Evolutionary conservation across 139 green algal genomes (phyloP), one percentile per base, ranked within the genome.

Genomic region (Pseudopediastrum boryanum): DNA sequence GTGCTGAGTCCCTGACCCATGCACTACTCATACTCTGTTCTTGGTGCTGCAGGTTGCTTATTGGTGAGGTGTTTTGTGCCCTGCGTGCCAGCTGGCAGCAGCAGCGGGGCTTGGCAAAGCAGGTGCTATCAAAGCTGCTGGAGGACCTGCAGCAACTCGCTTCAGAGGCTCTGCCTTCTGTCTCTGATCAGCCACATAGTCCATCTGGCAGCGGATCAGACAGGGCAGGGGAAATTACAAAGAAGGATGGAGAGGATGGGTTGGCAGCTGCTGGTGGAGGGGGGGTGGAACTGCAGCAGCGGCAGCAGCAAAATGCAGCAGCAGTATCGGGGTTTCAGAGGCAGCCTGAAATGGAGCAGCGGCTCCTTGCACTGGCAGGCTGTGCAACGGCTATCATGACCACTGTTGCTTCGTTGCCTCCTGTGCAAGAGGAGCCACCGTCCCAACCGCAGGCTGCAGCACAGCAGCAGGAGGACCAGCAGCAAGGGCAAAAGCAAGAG

Each of bases 101-200:
- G 19, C 35, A 73, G 62, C 61, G 44, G 41, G 33, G 54, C 23
- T 33, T 72, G 35, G 43, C 39, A 3, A 6, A n/a, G 23, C 35
- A 66, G 23, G 74, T 81, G 31, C 38, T 33, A 33, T 41, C 36
- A 25, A 71, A 72, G 74, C 62, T 81, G 46, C 48, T 81, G 33
- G 29, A 62, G 33, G 74, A 81, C 36, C 62, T 81, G 39, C 46
- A 42, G 46, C 59, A 81, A 35, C 61, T 74, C 8, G 54, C 10
- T 25, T 27, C 54, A n/a, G n/a, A n/a, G n/a, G n/a, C n/a, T n/a
- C n/a, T n/a, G n/a, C n/a, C n/a, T n/a, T n/a, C n/a, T n/a, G n/a
- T n/a, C n/a, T n/a, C n/a, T n/a, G n/a, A n/a, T n/a, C n/a, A n/a
- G n/a, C n/a, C n/a, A n/a, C n/a, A n/a, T n/a, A n/a, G n/a, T n/a